Evolutionary conservation across 768 basidiomycete species (phyloP), one percentile per base, ranked within the genome.

Genomic region (Rossbeevera mucosa): DNA sequence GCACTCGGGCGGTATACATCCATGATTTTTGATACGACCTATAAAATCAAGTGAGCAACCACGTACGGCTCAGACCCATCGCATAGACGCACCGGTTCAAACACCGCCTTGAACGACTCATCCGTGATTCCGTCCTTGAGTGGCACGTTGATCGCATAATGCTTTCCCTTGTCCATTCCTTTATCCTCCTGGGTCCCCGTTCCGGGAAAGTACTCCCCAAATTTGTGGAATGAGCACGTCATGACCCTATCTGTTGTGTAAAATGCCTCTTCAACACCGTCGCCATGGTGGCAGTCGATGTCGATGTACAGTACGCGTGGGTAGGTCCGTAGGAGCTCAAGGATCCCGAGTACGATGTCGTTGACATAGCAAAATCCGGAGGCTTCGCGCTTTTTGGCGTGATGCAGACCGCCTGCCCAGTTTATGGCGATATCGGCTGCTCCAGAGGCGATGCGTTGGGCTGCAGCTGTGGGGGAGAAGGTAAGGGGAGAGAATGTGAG

Each of bases 341-440:
- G 79, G 33, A 96, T 95, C 41, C 85, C 88, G 22, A 98, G 84
- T 1, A 96, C 94, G 66, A 97, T 99, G 69, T 94, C 91, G 69
- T 99, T 99, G 72, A 98, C 86, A 75, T 98, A 99, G 76, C 96
- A 99, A 72, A 99, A 99, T 13, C 96, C 96, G 7, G 89, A 91
- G 0, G 95, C 96, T 73, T 97, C 96, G 50, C 90, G 82, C 69
- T 97, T 98, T 74, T 99, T 99, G n/a, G 96, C 96, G 69, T 99
- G 96, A 71, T 99, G 96, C 4, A 99, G 79, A 2, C 96, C 96
- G 8, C 96, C 96, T 0, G 96, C 93, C 96, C 94, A 97, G 72
- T 97, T 96, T 56, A 97, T 91, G 0, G 86, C 85, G 44, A 88
- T 82, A 59, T 90, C 87, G 2, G 93, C 78, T 1, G 86, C 76